Evolutionary conservation across 306 rosid genomes (phyloP).

Genomic region (Vicia faba): DNA sequence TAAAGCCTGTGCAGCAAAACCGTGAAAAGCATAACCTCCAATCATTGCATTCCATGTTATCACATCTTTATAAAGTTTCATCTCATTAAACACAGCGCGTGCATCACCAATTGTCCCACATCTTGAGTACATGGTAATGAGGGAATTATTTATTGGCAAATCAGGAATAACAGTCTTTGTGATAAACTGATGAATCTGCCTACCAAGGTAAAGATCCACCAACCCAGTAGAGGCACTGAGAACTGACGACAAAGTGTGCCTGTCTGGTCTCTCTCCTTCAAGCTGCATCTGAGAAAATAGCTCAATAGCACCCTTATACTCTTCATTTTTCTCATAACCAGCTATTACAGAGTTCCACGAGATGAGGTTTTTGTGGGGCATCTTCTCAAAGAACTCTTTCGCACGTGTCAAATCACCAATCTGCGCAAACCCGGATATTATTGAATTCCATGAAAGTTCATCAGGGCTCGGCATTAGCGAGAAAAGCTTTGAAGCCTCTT

Average conservation of each 20-base stretch:
- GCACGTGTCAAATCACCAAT: slow-evolving; percentile 41
- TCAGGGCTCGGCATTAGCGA: slow-evolving; percentile 47
- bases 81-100: slow-evolving; percentile 48
- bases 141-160: slow-evolving; percentile 50
- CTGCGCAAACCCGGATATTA: slow-evolving; percentile 51
- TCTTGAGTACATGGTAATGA: slow-evolving; percentile 58
- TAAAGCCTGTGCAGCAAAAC: slow-evolving; percentile 50
- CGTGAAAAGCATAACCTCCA: slow-evolving; percentile 58
- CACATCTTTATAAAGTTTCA: slow-evolving; percentile 47
- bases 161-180: slow-evolving; percentile 50
- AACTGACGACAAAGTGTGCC: slow-evolving; percentile 52
- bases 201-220: slow-evolving; percentile 56
- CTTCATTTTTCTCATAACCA: slow-evolving; percentile 49
- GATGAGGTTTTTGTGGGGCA: slow-evolving; percentile 47
- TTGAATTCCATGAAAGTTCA: slow-evolving; percentile 50
- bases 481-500: slow-evolving; percentile 52
- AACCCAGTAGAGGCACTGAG: slow-evolving; percentile 50
- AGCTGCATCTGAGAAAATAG: slow-evolving; percentile 52
- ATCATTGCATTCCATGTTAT: slow-evolving; percentile 60
- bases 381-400: slow-evolving; percentile 46
- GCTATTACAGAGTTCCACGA: slow-evolving; percentile 57
- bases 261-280: slow-evolving; percentile 53
- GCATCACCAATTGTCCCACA: slow-evolving; percentile 57
- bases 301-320: slow-evolving; percentile 44
- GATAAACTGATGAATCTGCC: slow-evolving; percentile 54